A percentile compares a stretch with the other conserved stretches of the same genome.
Conservation (phyloP, 2,329 filamentous ascomycete genomes). For the Scedosporium boydii region DNA sequence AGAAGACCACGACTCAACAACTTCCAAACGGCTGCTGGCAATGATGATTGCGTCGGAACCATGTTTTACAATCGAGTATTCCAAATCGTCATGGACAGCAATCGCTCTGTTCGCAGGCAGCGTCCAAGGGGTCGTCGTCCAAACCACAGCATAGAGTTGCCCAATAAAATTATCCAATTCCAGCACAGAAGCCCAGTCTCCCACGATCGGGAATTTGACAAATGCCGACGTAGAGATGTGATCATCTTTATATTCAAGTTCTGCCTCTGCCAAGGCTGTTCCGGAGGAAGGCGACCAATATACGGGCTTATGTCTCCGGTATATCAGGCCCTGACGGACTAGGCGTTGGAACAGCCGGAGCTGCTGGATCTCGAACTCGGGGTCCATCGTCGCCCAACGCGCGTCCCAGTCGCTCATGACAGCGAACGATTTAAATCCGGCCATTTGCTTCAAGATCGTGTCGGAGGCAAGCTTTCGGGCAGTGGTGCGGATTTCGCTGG, state of each 20-base stretch:
- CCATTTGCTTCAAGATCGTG: constrained; percentile 65
- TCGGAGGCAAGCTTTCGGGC: constrained; percentile 57
- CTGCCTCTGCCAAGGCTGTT: constrained; percentile 74
- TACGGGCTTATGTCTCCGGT: constrained; percentile 71
- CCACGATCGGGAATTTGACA: constrained; percentile 64
- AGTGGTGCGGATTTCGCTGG: constrained; percentile 51
- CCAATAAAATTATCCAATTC: constrained; percentile 30
- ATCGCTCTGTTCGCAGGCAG: constrained; percentile 87
- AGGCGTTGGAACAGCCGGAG: constrained; percentile 66
- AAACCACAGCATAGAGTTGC: constrained; percentile 72
- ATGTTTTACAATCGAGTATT: constrained; percentile 59
- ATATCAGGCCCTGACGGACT: constrained; percentile 64
- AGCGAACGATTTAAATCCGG: constrained; percentile 61
- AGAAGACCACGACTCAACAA: constrained; percentile 39
- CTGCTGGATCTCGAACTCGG: constrained; percentile 64
- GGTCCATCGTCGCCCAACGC: constrained; percentile 72
- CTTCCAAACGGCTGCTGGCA: constrained; percentile 60
- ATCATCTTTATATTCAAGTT: constrained; percentile 73
- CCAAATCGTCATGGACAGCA: constrained; percentile 64
- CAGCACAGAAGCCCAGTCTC: constrained; percentile 21
- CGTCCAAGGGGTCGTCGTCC: constrained; percentile 98
- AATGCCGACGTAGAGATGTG: constrained; percentile 67
- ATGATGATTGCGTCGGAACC: constrained; percentile 56
- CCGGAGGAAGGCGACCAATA: constrained; percentile 77
- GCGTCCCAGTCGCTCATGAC: constrained; percentile 75